Conservation (phyloP, 2,329 filamentous ascomycete species). For the Botrytis porri region DNA sequence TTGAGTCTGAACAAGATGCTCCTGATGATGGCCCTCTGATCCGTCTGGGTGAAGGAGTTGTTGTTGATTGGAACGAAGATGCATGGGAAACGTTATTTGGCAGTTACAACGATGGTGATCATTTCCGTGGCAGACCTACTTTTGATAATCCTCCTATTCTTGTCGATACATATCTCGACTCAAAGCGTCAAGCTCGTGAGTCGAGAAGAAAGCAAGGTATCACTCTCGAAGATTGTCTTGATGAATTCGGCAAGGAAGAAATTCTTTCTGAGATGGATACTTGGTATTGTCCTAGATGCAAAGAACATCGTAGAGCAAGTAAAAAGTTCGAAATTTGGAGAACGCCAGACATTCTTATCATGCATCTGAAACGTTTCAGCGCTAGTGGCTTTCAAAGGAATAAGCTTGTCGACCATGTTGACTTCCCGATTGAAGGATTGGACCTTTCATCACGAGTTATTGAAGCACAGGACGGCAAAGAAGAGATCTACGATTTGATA, state of each 20-base stretch:
- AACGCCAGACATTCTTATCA: slow-evolving; percentile 87
- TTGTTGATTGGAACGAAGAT: slow-evolving; percentile 79
- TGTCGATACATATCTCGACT: slow-evolving; percentile 62
- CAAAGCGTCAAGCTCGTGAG: slow-evolving; percentile 59
- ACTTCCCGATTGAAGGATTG: slow-evolving; percentile 85
- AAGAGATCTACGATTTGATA: slow-evolving; percentile 87
- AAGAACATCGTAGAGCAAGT: slow-evolving; percentile 84
- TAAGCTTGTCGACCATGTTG: slow-evolving; percentile 86
- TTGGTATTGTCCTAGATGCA: slow-evolving; percentile 97
- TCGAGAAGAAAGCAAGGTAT: slow-evolving; percentile 72
- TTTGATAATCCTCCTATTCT: slow-evolving; percentile 48
- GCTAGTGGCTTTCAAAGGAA: slow-evolving; percentile 77
- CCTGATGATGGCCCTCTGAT: slow-evolving; percentile 62
- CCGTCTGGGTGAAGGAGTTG: slow-evolving; percentile 76
- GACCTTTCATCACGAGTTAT: slow-evolving; percentile 80
- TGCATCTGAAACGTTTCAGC: slow-evolving; percentile 95
- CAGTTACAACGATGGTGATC: slow-evolving; percentile 27
- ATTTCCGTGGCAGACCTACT: slow-evolving; percentile 55
- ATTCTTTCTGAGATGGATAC: slow-evolving; percentile 92
- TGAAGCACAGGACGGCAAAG: slow-evolving; percentile 74
- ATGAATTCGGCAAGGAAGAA: slow-evolving; percentile 92
- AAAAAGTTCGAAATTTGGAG: slow-evolving; percentile 99
- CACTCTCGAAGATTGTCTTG: slow-evolving; percentile 82
- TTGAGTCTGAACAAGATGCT: slow-evolving; percentile 28
- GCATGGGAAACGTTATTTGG: slow-evolving; percentile 70